Evolutionary conservation across 345 rosid genomes (phyloP).

Genomic region (Ailanthus altissimus): DNA sequence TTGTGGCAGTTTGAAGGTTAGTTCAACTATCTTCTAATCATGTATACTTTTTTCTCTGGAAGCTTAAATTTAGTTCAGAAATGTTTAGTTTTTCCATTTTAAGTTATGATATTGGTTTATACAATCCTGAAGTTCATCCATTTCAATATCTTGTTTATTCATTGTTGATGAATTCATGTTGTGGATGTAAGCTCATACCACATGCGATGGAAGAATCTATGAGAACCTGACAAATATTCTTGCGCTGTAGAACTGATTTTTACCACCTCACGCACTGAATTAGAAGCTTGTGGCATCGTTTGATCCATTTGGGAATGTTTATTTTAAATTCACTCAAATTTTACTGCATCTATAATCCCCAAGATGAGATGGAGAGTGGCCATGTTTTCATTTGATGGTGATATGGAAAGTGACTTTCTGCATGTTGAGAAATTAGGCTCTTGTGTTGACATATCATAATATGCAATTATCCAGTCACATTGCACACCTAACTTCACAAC

Average conservation of each 20-base stretch:
- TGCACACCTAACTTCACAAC: slow-evolving; percentile 12
- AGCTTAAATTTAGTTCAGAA: not conserved
- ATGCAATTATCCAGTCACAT: slow-evolving; percentile 19
- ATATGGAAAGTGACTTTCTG: slow-evolving; percentile 11
- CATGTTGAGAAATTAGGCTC: slow-evolving; percentile 12
- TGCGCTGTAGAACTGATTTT: not conserved
- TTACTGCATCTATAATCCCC: not conserved
- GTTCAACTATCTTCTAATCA: slow-evolving; percentile 9
- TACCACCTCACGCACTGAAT: not conserved
- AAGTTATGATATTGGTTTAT: not conserved
- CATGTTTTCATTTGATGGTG: slow-evolving; percentile 9
- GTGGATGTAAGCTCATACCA: too few relatives aligned
- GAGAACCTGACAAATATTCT: too few relatives aligned
- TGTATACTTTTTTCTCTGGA: not conserved
- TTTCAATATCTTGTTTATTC: not conserved
- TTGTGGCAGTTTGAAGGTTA: slow-evolving; percentile 88
- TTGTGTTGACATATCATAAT: slow-evolving; percentile 2
- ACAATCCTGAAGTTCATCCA: not conserved
- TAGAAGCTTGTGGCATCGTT: not conserved
- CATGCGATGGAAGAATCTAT: not conserved
- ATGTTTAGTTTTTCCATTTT: not conserved
- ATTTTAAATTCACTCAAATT: not conserved
- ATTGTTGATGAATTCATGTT: not conserved
- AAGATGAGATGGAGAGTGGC: slow-evolving; percentile 9
- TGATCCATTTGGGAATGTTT: not conserved